Evolutionary conservation across 2,329 filamentous ascomycete genomes (phyloP), one percentile per base, ranked within the genome.

Genomic region (Colletotrichum sp.): DNA sequence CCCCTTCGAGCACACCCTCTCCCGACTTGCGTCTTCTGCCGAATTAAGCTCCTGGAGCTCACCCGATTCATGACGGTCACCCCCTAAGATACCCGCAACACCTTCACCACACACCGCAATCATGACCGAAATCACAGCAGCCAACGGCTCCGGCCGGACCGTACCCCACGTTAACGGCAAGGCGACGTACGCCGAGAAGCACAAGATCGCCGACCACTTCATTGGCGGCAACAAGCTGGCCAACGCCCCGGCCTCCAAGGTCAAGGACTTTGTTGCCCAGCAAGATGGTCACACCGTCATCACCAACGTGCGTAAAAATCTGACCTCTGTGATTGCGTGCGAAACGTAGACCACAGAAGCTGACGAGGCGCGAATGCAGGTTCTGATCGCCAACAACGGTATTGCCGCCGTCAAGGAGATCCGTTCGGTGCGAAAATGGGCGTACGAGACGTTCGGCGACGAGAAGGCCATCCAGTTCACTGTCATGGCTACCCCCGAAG

Each of bases 371-470:
- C 6, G 28, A 18, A 28, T 36, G 24, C 82, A 98, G 96, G 96
- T 98, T 70, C 91, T 99, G 78, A 99, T 99, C 86, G 97, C 97
- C 85, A 99, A 99, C 90, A 99, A 99, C 89, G 97, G 97, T 91
- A 99, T 99, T 86, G 97, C 97, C 67, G 97, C 97, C 83, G 97
- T 99, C 86, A 99, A 99, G 88, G 97, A 99, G 87, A 99, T 99
- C 84, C 93, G 97, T 86, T 98, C 96, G 75, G 96, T 99, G 83
- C 94, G 97, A 86, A 99, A 98, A 96, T 99, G 97, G 97, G 97
- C 97, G 77, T 99, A 99, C 92, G 97, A 99, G 88, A 98, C 95
- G 9, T 99, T 99, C 84, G 96, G 97, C 88, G 96, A 99, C 87
- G 97, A 99, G 90, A 92, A 94, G 83, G 97, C 96, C 81, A 98